phyloP scores from a whole-genome alignment of 78 protist genomes.

The Neovahlkampfia damariscottae region DNA sequence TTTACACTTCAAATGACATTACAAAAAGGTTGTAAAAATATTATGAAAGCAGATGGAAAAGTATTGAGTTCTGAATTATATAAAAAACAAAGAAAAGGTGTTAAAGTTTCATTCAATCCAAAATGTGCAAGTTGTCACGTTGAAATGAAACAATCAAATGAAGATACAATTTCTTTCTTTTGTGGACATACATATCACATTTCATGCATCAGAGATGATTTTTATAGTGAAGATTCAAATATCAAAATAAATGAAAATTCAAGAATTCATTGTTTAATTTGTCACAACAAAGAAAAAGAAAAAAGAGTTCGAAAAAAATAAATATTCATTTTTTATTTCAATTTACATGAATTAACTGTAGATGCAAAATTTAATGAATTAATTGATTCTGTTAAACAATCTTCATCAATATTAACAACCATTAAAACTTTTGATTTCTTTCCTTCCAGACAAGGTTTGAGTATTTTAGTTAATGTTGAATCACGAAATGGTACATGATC shows the following conservation, averaged over 20 bases:
- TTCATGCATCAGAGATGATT: neutral
- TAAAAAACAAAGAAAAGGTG: neutral
- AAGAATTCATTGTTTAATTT: neutral
- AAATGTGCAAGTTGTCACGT: slow-evolving; percentile 10
- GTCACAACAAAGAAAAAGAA: neutral
- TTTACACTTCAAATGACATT: slow-evolving; percentile 5
- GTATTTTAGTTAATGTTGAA: slow-evolving; percentile 41
- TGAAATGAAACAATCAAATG: neutral
- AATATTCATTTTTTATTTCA: neutral
- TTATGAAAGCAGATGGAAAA: neutral
- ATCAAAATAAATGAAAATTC: neutral
- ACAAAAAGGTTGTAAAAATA: slow-evolving; percentile 5
- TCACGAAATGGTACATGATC: slow-evolving; percentile 51
- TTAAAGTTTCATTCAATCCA: neutral
- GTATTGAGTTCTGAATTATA: neutral
- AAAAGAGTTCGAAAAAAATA: too few relatives aligned
- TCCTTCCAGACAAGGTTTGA: slow-evolving; percentile 45
- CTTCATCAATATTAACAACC: too few relatives aligned
- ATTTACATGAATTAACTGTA: neutral
- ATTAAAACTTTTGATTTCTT: too few relatives aligned
- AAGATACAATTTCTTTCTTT: slow-evolving; percentile 12
- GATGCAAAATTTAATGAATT: neutral
- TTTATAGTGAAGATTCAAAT: neutral
- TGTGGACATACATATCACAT: slow-evolving; percentile 6
- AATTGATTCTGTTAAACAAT: too few relatives aligned